Percentiles rank a stretch among this genome's conserved stretches.
Conservation (phyloP, 345 rosid species). For the Draba incana region DNA sequence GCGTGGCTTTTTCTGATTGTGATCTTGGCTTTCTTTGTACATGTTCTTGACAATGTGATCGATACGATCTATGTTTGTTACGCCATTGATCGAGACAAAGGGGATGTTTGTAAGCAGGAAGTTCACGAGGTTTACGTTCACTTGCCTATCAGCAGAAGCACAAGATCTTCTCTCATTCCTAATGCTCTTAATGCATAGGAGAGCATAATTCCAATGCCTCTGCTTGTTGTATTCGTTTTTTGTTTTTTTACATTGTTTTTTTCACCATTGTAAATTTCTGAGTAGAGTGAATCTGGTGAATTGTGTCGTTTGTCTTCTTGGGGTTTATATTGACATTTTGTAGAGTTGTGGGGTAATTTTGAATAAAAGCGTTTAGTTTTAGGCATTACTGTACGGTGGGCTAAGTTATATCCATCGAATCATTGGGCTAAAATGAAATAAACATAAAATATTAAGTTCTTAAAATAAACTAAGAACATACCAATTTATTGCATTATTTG, state of each 20-base stretch:
- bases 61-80: conserved; percentile 83
- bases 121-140: conserved; percentile 87
- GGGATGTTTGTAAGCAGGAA: conserved; percentile 81
- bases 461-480: no score
- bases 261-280: conserved; percentile 37
- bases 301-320: conserved; percentile 6
- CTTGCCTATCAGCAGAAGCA: conserved; percentile 70
- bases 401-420: neutral
- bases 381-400: conserved; percentile 10
- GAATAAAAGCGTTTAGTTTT: conserved; percentile 15
- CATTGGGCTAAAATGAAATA: conserved; percentile 1
- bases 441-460: neutral
- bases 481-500: no score
- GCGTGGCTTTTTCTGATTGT: conserved; percentile 66
- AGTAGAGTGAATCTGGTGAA: conserved; percentile 30
- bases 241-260: neutral
- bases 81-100: conserved; percentile 80
- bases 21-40: conserved; percentile 69
- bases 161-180: conserved; percentile 47
- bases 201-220: conserved; percentile 4
- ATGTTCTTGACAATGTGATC: conserved; percentile 81
- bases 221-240: conserved; percentile 26
- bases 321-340: conserved; percentile 19
- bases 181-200: conserved; percentile 49
- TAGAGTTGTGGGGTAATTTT: conserved; percentile 12